Base-by-base conservation (phyloP, 2,329 filamentous ascomycete species). In the Chaetomiaceae sp. region DNA sequence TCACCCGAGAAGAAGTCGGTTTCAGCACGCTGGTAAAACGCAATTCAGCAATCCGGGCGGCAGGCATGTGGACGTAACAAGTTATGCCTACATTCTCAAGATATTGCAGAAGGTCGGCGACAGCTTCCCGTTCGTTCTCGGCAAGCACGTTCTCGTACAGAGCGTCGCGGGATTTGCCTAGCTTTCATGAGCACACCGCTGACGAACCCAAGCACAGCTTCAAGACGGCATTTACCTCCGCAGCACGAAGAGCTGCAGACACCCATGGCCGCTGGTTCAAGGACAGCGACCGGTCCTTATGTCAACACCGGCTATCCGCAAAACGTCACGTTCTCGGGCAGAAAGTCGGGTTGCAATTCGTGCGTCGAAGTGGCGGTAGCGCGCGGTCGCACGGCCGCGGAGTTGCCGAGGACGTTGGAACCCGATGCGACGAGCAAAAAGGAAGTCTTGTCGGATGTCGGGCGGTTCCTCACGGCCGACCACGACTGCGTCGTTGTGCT, bases 1-100 rank as follows among this genome's bases (percentile, higher is more conserved):
- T 96, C 90, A 68, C 93, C 93, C 30, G 87, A 84, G 70, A 98
- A 98, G 79, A 98, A 98, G 68, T 98, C 91, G 60, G 90, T 97
- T 67, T 98, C 93, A 63, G 84, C 86, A 64, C 93, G 85, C 93
- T 96, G 65, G 50, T 50, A 49, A 40, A 39, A 34, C 45, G 58
- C 69, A 62, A 73, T 63, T 30, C n/a, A 14, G 29, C 12, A 7
- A n/a, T 12, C 27, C 11, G 19, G 7, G 12, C 34, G 29, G 42
- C 19, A 42, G 6, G 18, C 22, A 26, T 18, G 29, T 8, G 22
- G 12, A 19, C 49, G 40, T 45, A 6, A 43, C 44, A 38, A 36
- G 43, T 45, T 24, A 26, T 22, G 71, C 79, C 55, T 73, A 97
- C 93, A 65, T 97, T 96, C 71, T 98, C 93, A 56, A 98, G 83